Base-by-base conservation (phyloP, 2,329 filamentous ascomycete species). In the Neodidymelliopsis sp. region DNA sequence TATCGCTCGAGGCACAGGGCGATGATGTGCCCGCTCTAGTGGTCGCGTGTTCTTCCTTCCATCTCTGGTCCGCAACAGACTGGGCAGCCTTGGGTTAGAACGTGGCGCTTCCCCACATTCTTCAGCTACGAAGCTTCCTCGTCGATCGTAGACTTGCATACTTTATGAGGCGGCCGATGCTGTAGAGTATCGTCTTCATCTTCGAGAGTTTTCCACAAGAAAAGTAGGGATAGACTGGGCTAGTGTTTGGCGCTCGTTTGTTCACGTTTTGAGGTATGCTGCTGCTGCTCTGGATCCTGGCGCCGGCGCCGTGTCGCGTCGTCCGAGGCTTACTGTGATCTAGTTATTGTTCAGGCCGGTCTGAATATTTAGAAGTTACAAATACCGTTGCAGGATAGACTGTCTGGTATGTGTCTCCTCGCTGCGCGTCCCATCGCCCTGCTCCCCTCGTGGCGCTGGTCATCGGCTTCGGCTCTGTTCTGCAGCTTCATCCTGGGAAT, bases 211-310 rank as follows among this genome's bases (percentile, higher is more conserved):
- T 66, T 59, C 60, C 61, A 60, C 53, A 57, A 61, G 63, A 70
- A 71, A 69, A 73, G 58, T 74, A 72, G 71, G 71, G 70, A 73
- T 74, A 74, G 71, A 74, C 57, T 63, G 69, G 70, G 72, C 59
- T 71, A 73, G 67, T 70, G 59, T 69, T 73, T 64, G 69, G 70
- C 67, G 70, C 65, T 68, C 62, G 52, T 70, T 53, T 46, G 35
- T 50, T 34, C 36, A 45, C 47, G 40, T 66, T 71, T 69, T 64
- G 60, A 70, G 67, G 69, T 72, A 71, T 53, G 62, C 50, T 34
- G 28, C 51, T 38, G 49, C 49, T 35, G 36, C 43, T 36, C 49
- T 45, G 36, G 43, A 44, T 38, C 29, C 39, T 41, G 36, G 36
- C 36, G 46, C 23, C 44, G 20, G 28, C 31, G 20, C 41, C 18